Evolutionary conservation across 2,329 filamentous ascomycete species (phyloP), one percentile per base, ranked within the genome.

Genomic region (Aspergillus chevalieri): DNA sequence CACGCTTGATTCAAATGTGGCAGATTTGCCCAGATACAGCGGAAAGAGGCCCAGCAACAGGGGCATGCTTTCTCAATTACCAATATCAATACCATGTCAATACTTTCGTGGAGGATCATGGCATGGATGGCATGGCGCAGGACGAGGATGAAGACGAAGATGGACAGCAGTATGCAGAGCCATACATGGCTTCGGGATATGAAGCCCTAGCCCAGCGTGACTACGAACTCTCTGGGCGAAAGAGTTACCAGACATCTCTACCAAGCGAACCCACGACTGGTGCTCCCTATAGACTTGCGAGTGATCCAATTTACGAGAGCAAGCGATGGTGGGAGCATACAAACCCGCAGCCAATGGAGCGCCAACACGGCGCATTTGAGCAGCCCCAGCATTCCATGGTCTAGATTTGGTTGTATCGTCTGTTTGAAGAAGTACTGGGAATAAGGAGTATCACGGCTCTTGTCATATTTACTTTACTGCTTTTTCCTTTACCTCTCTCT

Each of bases 181-280:
- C 89, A 0, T 95, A 95, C 69, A 94, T 95, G 80, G 68, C 81
- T 44, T 85, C 82, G 6, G 90, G 90, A 12, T 95, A 95, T 64
- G 86, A 89, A 60, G 76, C 81, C 62, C 71, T 87, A 50, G 82
- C 85, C 51, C 75, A 77, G 50, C 76, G 81, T 47, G 84, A 87
- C 61, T 82, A 84, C 53, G 78, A 85, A 9, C 46, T 50, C 15
- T 55, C 53, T 43, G 47, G 58, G 19, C 45, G 51, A 19, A 51
- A 59, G 14, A 42, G 39, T 26, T 44, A 28, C 42, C 12, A 6
- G 17, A 14, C 19, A 14, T 44, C 49, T 17, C 42, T 52, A 9
- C 57, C 57, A 4, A 53, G 54, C 26, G 62, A 69, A 43, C 61
- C 62, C 4, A 61, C 62, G 1, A 66, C 63, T 9, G 65, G 63